Percentiles rank a stretch among this genome's conserved stretches.
Evolutionary conservation across 805 yeast species (phyloP).

Genomic region (Myxozyma mucilagina): DNA sequence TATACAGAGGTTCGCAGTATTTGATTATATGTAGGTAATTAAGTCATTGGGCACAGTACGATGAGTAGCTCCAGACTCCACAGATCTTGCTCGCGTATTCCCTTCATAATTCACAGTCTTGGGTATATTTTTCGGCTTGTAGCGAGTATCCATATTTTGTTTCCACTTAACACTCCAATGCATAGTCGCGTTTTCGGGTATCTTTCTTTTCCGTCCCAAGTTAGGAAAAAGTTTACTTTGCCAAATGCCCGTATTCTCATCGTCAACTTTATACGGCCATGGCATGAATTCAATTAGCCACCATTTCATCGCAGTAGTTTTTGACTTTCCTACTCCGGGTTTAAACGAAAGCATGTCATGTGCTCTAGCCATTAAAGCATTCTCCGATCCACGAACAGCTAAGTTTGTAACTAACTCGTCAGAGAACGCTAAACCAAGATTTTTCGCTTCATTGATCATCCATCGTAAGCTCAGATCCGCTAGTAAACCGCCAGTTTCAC

Average conservation of each 20-base stretch:
- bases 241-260: conserved; percentile 45
- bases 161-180: conserved; percentile 68
- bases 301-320: conserved; percentile 44
- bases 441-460: conserved; percentile 58
- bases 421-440: conserved; percentile 52
- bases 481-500: conserved; percentile 44
- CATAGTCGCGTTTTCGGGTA: conserved; percentile 50
- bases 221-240: conserved; percentile 54
- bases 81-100: not conserved
- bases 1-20: no score
- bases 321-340: conserved; percentile 1
- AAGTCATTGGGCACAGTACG: not conserved
- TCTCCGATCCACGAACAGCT: conserved; percentile 42
- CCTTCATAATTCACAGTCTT: not conserved
- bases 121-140: conserved; percentile 24
- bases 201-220: conserved; percentile 52
- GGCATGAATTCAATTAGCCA: conserved; percentile 67
- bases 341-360: conserved; percentile 28
- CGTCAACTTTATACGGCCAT: conserved; percentile 46
- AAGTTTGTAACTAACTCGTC: conserved; percentile 46
- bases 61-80: no score
- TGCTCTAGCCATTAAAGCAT: conserved; percentile 16
- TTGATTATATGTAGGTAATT: no score
- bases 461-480: conserved; percentile 59
- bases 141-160: conserved; percentile 12